These are phyloP conservation scores for Septoria petroselini DNA, from an alignment of 2,329 filamentous ascomycete genomes.

Conservation along the genomic window DNA sequence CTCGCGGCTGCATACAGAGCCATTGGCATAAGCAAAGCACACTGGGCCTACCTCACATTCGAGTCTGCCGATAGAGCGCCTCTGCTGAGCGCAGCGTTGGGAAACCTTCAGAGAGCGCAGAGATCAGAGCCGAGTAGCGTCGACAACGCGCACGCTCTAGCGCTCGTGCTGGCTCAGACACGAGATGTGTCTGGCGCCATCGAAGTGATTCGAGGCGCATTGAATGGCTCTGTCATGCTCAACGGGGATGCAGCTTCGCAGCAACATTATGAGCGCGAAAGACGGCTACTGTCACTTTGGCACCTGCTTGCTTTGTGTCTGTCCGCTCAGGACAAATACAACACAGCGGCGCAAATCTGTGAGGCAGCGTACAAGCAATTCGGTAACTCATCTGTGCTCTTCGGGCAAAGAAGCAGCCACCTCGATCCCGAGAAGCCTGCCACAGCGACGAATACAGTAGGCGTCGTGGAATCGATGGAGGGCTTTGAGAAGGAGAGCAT, in stretches of 20 bases:
- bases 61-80: conserved; percentile 65
- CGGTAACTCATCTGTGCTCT: conserved; percentile 65
- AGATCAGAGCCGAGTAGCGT: conserved; percentile 53
- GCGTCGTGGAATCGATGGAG: conserved; percentile 75
- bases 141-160: conserved; percentile 75
- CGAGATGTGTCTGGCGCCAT: conserved; percentile 77
- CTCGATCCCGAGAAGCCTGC: conserved; percentile 24
- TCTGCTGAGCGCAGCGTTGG: conserved; percentile 73
- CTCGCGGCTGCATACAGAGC: conserved; percentile 75
- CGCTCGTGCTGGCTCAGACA: conserved; percentile 82
- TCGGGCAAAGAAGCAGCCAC: conserved; percentile 55
- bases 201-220: conserved; percentile 72
- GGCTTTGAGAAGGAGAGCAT: conserved; percentile 80
- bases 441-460: conserved; percentile 34
- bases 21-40: conserved; percentile 79
- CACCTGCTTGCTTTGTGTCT: conserved; percentile 83
- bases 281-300: conserved; percentile 75
- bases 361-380: conserved; percentile 92
- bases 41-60: conserved; percentile 80
- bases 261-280: conserved; percentile 48
- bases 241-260: conserved; percentile 17
- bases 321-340: conserved; percentile 80
- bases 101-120: conserved; percentile 61
- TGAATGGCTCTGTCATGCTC: conserved; percentile 44
- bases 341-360: conserved; percentile 75